These are phyloP conservation scores for Penicillium argentinense DNA, from an alignment of 495 filamentous ascomycete genomes.

Conservation along the genomic window DNA sequence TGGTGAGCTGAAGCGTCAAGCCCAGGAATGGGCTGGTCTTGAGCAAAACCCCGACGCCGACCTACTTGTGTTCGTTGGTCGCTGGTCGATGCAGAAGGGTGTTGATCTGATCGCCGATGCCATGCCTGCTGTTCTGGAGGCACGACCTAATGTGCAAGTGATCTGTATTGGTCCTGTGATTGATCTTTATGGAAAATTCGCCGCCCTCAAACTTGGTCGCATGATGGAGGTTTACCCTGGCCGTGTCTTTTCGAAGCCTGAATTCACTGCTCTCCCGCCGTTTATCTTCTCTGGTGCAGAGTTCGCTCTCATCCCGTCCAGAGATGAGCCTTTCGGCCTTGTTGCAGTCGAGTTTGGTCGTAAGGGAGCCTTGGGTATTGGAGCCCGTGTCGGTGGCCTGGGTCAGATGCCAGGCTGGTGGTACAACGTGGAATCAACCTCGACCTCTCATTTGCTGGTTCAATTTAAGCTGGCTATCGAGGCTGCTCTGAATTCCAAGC, in stretches of 20 bases:
- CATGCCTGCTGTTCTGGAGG: constrained; percentile 67
- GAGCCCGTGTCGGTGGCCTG: constrained; percentile 62
- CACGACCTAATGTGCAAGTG: constrained; percentile 65
- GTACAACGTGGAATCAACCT: constrained; percentile 69
- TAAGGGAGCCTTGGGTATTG: constrained; percentile 74
- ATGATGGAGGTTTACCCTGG: constrained; percentile 74
- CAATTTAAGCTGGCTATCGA: constrained; percentile 74
- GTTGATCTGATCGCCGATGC: constrained; percentile 80
- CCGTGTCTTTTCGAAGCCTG: constrained; percentile 74
- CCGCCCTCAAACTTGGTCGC: constrained; percentile 68
- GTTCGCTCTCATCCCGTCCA: constrained; percentile 75
- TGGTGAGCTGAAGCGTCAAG: constrained; percentile 62
- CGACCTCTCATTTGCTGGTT: constrained; percentile 65
- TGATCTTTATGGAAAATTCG: constrained; percentile 77
- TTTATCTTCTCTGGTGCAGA: constrained; percentile 79
- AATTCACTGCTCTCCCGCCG: constrained; percentile 73
- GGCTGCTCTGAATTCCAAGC: constrained; percentile 62
- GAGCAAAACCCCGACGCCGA: constrained; percentile 68
- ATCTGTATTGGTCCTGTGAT: constrained; percentile 74
- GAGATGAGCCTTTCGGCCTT: constrained; percentile 77
- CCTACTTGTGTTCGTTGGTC: constrained; percentile 75
- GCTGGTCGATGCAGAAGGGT: constrained; percentile 79
- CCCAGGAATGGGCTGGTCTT: constrained; percentile 75
- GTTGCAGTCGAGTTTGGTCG: constrained; percentile 79
- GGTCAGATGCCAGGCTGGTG: constrained; percentile 78